Percentiles rank a stretch among this genome's conserved stretches.
Evolutionary conservation across 805 yeast genomes (phyloP).

Genomic region (Spathaspora girioi): DNA sequence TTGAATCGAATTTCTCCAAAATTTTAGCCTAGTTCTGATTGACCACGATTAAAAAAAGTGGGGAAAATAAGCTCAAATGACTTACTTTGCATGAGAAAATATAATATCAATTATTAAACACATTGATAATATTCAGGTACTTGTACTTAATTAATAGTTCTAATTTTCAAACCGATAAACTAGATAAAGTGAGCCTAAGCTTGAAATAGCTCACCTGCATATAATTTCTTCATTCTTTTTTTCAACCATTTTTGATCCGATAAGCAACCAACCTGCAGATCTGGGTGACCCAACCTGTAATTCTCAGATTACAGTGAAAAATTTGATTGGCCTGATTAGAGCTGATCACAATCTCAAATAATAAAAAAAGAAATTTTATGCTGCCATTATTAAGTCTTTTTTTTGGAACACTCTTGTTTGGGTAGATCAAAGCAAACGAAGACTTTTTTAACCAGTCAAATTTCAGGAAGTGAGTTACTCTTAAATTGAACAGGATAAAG

Average conservation of each 20-base stretch:
- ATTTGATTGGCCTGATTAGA: conserved; percentile 5
- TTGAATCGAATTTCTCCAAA: neutral
- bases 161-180: neutral
- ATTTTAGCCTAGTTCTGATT: neutral
- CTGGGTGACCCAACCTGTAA: neutral
- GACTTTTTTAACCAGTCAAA: neutral
- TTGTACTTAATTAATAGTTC: neutral
- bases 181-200: neutral
- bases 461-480: neutral
- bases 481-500: neutral
- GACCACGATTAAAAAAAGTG: neutral
- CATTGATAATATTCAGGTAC: neutral
- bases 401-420: neutral
- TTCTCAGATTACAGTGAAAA: conserved; percentile 2
- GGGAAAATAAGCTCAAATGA: neutral
- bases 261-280: neutral
- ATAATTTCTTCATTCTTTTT: neutral
- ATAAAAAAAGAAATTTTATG: neutral
- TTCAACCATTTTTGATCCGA: neutral
- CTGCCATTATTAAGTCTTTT: neutral
- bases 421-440: neutral
- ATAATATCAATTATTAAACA: neutral
- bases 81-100: too few species aligned
- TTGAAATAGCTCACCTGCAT: neutral
- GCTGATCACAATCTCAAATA: neutral